phyloP scores from a whole-genome alignment of 139 green algal species.

The Chlamydomonas incerta region DNA sequence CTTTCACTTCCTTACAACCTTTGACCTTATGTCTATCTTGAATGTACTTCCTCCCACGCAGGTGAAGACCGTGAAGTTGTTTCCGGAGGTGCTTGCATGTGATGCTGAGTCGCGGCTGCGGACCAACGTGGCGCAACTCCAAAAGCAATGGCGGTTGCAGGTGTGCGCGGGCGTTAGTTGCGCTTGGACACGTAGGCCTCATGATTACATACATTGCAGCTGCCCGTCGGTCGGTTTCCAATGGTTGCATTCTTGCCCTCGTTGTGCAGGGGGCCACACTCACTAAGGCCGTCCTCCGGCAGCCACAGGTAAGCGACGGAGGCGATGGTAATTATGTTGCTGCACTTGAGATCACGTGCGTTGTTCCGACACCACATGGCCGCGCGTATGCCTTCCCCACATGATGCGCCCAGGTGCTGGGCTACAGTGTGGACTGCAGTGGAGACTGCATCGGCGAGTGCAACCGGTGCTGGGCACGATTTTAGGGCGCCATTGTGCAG shows the following conservation, averaged over 20 bases:
- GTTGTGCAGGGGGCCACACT: conserved; percentile 43
- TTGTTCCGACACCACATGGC: too few relatives aligned
- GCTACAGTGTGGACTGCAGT: conserved; percentile 70
- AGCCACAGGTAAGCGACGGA: conserved; percentile 28
- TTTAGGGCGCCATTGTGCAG: too few relatives aligned
- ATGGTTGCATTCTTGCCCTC: too few relatives aligned
- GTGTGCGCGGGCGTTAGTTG: not conserved
- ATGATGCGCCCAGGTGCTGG: conserved; percentile 41
- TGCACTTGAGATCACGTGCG: too few relatives aligned
- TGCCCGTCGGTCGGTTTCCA: too few relatives aligned
- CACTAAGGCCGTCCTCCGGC: conserved; percentile 51
- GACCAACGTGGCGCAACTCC: conserved; percentile 55
- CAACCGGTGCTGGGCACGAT: conserved; percentile 56
- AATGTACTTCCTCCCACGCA: too few relatives aligned
- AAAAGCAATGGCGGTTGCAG: conserved; percentile 65
- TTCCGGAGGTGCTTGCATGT: conserved; percentile 66
- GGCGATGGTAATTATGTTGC: too few relatives aligned
- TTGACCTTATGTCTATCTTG: too few relatives aligned
- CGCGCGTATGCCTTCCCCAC: too few relatives aligned
- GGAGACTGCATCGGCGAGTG: conserved; percentile 73
- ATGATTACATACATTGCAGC: too few relatives aligned
- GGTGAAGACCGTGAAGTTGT: conserved; percentile 39
- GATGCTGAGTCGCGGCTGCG: conserved; percentile 55
- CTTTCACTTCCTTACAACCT: too few relatives aligned
- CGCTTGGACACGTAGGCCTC: not conserved